phyloP scores from a whole-genome alignment of 495 filamentous ascomycete genomes.

The Podospora anserina region DNA sequence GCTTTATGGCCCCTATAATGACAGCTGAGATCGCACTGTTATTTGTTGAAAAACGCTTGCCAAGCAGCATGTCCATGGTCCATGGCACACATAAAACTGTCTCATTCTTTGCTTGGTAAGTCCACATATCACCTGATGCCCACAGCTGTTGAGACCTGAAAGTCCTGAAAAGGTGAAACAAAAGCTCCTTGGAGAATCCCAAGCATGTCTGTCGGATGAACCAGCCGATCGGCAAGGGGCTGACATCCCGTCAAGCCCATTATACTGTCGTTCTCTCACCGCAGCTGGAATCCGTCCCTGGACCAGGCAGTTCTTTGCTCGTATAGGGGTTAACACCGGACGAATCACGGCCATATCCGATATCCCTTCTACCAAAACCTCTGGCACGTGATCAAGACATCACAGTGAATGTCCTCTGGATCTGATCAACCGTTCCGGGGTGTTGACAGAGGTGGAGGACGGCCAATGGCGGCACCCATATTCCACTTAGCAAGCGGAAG shows the following conservation, averaged over 20 bases:
- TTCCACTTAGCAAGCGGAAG: not conserved
- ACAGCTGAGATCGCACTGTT: not conserved
- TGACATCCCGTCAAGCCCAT: not conserved
- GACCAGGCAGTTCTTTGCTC: not conserved
- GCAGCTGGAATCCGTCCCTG: not conserved
- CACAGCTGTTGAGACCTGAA: not conserved
- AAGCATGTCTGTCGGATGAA: not conserved
- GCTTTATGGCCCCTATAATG: not conserved
- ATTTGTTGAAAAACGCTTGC: not conserved
- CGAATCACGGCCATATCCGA: not conserved
- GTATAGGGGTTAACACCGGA: not conserved
- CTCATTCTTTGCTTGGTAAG: not conserved
- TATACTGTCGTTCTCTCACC: not conserved
- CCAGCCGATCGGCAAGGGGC: not conserved
- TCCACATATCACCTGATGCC: not conserved
- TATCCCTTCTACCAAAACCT: not conserved
- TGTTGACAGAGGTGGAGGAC: not conserved
- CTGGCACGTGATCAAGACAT: not conserved
- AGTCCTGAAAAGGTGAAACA: not conserved
- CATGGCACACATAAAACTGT: not conserved
- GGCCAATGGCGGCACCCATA: not conserved
- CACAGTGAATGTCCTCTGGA: not conserved
- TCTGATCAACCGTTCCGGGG: not conserved
- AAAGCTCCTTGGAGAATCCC: not conserved
- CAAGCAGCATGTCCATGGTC: not conserved